A percentile compares a stretch with the other conserved stretches of the same genome.
Conservation (phyloP, 805 yeast genomes). For the Barnettozyma populi region DNA sequence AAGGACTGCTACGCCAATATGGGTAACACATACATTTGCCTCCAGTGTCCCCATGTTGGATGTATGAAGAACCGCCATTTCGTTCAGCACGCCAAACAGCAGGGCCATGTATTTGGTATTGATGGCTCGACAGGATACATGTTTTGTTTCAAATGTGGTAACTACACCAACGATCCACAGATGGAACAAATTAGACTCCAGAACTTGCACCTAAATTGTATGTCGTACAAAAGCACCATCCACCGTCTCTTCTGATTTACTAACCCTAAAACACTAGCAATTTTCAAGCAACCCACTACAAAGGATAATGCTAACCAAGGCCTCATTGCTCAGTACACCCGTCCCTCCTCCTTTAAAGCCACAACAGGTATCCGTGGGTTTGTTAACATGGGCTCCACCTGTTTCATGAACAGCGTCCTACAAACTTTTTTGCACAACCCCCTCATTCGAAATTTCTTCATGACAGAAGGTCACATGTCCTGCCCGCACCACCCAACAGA, state of each 20-base stretch:
- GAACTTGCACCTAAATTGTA: slow-evolving; percentile 1
- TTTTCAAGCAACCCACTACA: background rate
- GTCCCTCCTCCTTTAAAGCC: slow-evolving; percentile 39
- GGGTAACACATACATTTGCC: slow-evolving; percentile 49
- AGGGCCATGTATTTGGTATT: slow-evolving; percentile 57
- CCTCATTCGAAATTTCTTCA: slow-evolving; percentile 66
- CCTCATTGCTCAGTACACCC: slow-evolving; percentile 29
- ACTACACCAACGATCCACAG: slow-evolving; percentile 57
- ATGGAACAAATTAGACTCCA: slow-evolving; percentile 45
- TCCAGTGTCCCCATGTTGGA: slow-evolving; percentile 75
- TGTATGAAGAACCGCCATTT: slow-evolving; percentile 52
- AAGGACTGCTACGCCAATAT: slow-evolving; percentile 40
- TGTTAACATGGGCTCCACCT: slow-evolving; percentile 93
- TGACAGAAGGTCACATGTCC: slow-evolving; percentile 65
- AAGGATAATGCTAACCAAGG: slow-evolving; percentile 22
- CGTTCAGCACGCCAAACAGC: slow-evolving; percentile 37
- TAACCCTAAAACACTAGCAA: background rate
- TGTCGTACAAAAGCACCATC: background rate
- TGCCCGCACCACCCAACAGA: slow-evolving; percentile 37
- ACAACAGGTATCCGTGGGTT: slow-evolving; percentile 82
- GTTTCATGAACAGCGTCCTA: slow-evolving; percentile 91
- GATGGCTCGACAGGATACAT: slow-evolving; percentile 64
- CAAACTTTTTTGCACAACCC: slow-evolving; percentile 93
- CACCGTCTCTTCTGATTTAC: background rate
- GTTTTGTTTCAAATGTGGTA: slow-evolving; percentile 75